phyloP scores from a whole-genome alignment of 371 early-diverging fungal species.

The Actinomucor elegans region DNA sequence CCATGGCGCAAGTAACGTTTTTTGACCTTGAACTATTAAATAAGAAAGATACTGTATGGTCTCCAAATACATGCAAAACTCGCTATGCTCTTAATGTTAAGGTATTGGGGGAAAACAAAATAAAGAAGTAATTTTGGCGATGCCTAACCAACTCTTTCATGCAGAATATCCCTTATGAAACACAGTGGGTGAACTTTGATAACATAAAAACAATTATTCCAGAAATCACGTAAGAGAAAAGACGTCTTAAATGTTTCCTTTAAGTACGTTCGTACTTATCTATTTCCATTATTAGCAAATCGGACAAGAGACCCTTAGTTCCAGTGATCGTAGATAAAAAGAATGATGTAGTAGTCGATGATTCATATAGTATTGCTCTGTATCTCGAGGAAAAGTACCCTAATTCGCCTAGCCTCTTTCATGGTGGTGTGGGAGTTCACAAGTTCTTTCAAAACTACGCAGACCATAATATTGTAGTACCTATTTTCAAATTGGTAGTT shows the following conservation, averaged over 20 bases:
- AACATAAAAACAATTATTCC: slow-evolving; percentile 6
- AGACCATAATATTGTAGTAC: neutral
- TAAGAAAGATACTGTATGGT: slow-evolving; percentile 6
- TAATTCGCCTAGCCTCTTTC: slow-evolving; percentile 12
- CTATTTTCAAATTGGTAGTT: slow-evolving; percentile 3
- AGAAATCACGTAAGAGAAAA: slow-evolving; percentile 5
- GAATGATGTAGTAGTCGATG: slow-evolving; percentile 10
- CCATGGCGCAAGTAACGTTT: slow-evolving; percentile 14
- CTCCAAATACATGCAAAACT: slow-evolving; percentile 24
- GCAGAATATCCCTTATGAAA: slow-evolving; percentile 20
- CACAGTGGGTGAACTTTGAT: slow-evolving; percentile 16
- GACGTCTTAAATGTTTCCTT: neutral
- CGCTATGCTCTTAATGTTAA: slow-evolving; percentile 24
- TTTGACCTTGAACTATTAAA: slow-evolving; percentile 16
- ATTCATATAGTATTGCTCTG: slow-evolving; percentile 22
- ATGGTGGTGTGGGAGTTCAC: slow-evolving; percentile 14
- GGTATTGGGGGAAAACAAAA: slow-evolving; percentile 3
- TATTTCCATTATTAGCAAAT: slow-evolving; percentile 3
- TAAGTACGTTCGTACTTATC: neutral
- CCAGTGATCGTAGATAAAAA: slow-evolving; percentile 14
- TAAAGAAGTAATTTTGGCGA: neutral
- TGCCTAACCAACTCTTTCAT: neutral
- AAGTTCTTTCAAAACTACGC: slow-evolving; percentile 7
- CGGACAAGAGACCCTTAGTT: slow-evolving; percentile 4
- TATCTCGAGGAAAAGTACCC: slow-evolving; percentile 21